Conservation (phyloP, 257 asterid genomes). For the Penstemon newberryi region DNA sequence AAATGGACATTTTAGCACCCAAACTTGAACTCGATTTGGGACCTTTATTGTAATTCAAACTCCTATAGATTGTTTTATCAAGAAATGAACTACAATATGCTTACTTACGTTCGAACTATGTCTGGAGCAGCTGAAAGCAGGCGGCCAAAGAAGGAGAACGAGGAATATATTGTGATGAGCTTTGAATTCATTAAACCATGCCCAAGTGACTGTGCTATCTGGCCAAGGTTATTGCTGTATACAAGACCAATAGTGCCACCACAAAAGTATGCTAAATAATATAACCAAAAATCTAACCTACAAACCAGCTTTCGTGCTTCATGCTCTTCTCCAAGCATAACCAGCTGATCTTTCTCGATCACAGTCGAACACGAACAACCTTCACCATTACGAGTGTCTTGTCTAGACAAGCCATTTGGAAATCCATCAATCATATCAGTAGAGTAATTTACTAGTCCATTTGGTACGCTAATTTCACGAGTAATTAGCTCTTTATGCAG, state of each 20-base stretch:
- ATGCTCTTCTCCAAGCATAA: constrained; percentile 82
- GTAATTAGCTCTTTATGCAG: constrained; percentile 59
- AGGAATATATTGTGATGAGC: constrained; percentile 71
- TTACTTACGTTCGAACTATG: constrained; percentile 61
- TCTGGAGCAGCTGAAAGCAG: constrained; percentile 90
- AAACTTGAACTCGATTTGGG: background rate
- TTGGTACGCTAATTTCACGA: constrained; percentile 35
- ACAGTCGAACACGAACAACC: constrained; percentile 43
- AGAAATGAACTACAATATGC: background rate
- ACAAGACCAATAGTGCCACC: constrained; percentile 94
- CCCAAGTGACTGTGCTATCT: constrained; percentile 85
- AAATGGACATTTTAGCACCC: background rate
- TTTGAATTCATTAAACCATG: constrained; percentile 48
- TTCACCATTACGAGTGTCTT: constrained; percentile 24
- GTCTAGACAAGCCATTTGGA: constrained; percentile 18
- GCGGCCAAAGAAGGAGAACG: constrained; percentile 95
- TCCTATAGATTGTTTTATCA: background rate
- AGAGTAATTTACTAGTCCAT: constrained; percentile 24
- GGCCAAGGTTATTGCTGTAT: constrained; percentile 89
- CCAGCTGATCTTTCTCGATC: constrained; percentile 50
- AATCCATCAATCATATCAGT: constrained; percentile 23
- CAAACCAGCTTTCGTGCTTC: constrained; percentile 46
- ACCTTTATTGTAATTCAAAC: background rate
- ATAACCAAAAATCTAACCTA: constrained; percentile 82
- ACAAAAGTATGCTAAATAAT: constrained; percentile 66